Conservation (phyloP, 305 asterid genomes). For the Fraxinus albicans region DNA sequence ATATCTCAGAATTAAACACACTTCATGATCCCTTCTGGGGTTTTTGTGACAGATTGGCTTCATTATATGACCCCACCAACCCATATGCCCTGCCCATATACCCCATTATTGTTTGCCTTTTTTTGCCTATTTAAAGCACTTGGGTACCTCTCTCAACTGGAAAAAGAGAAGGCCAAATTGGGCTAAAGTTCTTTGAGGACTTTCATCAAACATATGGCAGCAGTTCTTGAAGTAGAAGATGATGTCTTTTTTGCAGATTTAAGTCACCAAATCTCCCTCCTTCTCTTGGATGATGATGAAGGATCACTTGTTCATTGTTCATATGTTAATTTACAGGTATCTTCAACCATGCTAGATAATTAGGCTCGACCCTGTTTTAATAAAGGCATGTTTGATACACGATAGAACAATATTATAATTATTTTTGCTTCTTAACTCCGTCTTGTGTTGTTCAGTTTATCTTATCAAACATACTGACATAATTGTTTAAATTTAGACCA, state of each 20-base stretch:
- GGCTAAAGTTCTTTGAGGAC: not conserved
- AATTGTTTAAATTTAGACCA: not conserved
- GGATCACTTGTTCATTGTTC: constrained; percentile 38
- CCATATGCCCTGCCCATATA: constrained; percentile 50
- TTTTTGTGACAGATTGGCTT: constrained; percentile 48
- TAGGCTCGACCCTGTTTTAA: not conserved
- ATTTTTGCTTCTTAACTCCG: not conserved
- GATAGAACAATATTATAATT: not conserved
- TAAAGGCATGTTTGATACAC: not conserved
- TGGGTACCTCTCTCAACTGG: constrained; percentile 31
- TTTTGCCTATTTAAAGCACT: constrained; percentile 39
- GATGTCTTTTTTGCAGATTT: constrained; percentile 78
- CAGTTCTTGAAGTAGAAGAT: constrained; percentile 64
- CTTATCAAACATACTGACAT: not conserved
- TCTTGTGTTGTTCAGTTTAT: not conserved
- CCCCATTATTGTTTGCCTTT: constrained; percentile 38
- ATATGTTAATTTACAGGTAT: constrained; percentile 55
- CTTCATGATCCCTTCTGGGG: constrained; percentile 44
- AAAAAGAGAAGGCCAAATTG: not conserved
- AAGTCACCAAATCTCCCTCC: constrained; percentile 75
- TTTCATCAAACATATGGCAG: constrained; percentile 39
- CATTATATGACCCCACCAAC: constrained; percentile 47
- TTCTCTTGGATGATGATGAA: constrained; percentile 80
- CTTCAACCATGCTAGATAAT: not conserved
- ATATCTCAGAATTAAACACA: constrained; percentile 33